phyloP scores from a whole-genome alignment of 2,329 filamentous ascomycete genomes.

The Myriosclerotinia scirpicola region DNA sequence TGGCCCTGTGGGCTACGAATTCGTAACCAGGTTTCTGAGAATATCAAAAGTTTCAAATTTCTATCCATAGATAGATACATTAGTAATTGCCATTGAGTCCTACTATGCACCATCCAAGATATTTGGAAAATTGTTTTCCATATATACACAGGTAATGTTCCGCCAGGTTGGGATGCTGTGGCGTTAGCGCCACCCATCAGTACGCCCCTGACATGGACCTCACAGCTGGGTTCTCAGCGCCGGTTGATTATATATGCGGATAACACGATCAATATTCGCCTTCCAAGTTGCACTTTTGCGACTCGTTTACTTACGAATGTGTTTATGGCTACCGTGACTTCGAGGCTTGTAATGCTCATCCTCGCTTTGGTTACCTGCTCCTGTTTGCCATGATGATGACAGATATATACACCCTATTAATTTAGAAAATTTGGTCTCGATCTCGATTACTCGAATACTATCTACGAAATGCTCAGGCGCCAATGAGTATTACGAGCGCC shows the following conservation, averaged over 20 bases:
- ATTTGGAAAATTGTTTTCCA: neutral
- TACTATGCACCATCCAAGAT: neutral
- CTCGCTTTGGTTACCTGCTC: neutral
- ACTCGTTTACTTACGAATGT: neutral
- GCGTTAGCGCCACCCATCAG: neutral
- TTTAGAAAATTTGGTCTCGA: neutral
- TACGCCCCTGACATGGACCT: neutral
- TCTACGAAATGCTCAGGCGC: neutral
- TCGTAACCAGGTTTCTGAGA: neutral
- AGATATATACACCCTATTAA: neutral
- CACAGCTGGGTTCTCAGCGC: neutral
- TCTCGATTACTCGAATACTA: neutral
- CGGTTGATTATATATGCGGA: neutral
- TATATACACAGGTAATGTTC: neutral
- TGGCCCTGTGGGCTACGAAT: neutral
- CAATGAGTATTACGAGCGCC: neutral
- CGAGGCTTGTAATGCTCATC: neutral
- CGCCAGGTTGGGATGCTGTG: neutral
- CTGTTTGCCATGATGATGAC: neutral
- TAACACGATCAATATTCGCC: neutral
- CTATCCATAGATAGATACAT: neutral
- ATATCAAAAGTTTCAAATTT: neutral
- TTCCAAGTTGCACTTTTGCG: neutral
- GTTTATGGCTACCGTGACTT: neutral
- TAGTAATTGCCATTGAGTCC: neutral